Evolutionary conservation across 345 rosid species (phyloP), one percentile per base, ranked within the genome.

Genomic region (Bretschneidera sinensis): DNA sequence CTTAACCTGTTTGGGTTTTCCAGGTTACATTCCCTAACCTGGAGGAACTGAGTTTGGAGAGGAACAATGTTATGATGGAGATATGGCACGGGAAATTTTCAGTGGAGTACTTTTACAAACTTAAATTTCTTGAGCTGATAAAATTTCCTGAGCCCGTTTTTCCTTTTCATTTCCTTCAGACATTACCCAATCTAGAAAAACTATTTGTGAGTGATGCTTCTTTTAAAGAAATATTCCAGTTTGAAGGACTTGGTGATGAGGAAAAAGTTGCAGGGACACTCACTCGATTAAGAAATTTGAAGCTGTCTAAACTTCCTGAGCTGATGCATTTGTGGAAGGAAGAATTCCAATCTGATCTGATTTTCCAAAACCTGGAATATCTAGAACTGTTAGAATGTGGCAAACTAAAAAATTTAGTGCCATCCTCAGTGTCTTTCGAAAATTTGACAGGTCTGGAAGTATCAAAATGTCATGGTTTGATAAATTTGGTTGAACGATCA

Each of bases 371-470:
- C 24, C 17, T 63, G n/a, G 10, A 0, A 10, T 69, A 72, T 45
- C 20, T 0, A n/a, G 39, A 48, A 1, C 24, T 76, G 56, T n/a
- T n/a, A n/a, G n/a, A n/a, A n/a, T n/a, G n/a, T n/a, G n/a, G n/a
- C n/a, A n/a, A n/a, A n/a, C n/a, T n/a, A n/a, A n/a, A 22, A 0
- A 47, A 9, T 51, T n/a, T 73, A 39, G 47, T 48, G 16, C 67
- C 67, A 23, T 48, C 69, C 0, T 48, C 54, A 0, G 18, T 24
- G 20, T 55, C 65, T 24, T 64, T 77, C 3, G 9, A n/a, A 11
- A 65, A 63, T 35, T 43, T 73, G 19, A 55, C 51, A 0, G 25
- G 34, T 55, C 14, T 74, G n/a, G 6, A 57, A 1, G 65, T 66
- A 18, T 48, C 23, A 0, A 15, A 45, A 9, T 73, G 81, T 15